Conservation (phyloP, 2,329 filamentous ascomycete genomes). For the Penicillium aurantiogriseum region DNA sequence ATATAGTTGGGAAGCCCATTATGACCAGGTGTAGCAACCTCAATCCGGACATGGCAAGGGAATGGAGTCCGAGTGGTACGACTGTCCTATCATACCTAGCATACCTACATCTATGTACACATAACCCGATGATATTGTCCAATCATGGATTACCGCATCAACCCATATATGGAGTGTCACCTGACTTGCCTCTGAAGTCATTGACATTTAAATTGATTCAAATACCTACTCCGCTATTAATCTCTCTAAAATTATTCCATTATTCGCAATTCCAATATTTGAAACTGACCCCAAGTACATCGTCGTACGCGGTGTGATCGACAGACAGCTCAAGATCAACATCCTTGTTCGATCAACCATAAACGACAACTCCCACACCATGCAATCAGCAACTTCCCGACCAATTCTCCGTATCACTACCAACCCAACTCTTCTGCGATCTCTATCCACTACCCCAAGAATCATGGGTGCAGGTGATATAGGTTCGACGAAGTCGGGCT, state of each 20-base stretch:
- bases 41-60: background rate
- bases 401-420: conserved; percentile 17
- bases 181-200: conserved; percentile 7
- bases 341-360: too few species aligned
- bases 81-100: background rate
- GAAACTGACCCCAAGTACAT: background rate
- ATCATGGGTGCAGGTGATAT: conserved; percentile 26
- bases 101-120: background rate
- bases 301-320: background rate
- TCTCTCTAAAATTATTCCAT: background rate
- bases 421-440: conserved; percentile 9
- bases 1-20: too few species aligned
- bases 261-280: background rate
- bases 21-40: too few species aligned
- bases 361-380: conserved; percentile 3
- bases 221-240: background rate
- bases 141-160: conserved; percentile 2
- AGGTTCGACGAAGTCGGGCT: conserved; percentile 25
- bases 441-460: conserved; percentile 18
- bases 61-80: background rate
- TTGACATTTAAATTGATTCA: background rate
- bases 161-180: background rate
- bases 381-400: conserved; percentile 19
- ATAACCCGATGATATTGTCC: background rate
- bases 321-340: background rate